Evolutionary conservation across 305 asterid genomes (phyloP).

Genomic region (Rubia occidens): DNA sequence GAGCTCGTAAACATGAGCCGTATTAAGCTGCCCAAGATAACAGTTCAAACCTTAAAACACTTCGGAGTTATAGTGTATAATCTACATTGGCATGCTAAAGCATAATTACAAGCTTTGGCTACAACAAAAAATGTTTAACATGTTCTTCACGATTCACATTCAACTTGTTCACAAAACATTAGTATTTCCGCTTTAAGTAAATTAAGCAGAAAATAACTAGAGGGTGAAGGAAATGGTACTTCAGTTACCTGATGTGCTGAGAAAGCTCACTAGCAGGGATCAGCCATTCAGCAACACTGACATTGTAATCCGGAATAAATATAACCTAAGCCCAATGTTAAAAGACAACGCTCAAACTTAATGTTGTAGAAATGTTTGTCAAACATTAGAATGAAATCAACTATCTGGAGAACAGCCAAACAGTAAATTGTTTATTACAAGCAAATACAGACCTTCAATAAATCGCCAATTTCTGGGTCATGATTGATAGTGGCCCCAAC

Average conservation of each 20-base stretch:
- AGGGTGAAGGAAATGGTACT: slow-evolving; percentile 13
- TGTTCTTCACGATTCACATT: background rate
- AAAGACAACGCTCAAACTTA: slow-evolving; percentile 9
- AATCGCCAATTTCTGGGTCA: slow-evolving; percentile 77
- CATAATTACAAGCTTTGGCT: background rate
- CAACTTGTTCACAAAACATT: background rate
- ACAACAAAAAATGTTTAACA: background rate
- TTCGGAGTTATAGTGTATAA: background rate
- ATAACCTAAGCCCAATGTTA: slow-evolving; percentile 40
- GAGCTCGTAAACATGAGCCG: background rate
- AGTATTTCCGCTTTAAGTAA: background rate
- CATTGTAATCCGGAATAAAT: slow-evolving; percentile 92
- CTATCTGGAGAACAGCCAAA: slow-evolving; percentile 5
- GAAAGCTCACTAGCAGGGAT: slow-evolving; percentile 89
- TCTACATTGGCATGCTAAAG: background rate
- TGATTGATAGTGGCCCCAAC: slow-evolving; percentile 82
- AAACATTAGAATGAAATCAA: background rate
- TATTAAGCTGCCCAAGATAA: background rate
- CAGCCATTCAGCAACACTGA: slow-evolving; percentile 71
- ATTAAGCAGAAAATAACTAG: slow-evolving; percentile 4
- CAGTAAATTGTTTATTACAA: background rate
- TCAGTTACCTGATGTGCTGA: slow-evolving; percentile 73
- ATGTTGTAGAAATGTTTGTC: slow-evolving; percentile 6
- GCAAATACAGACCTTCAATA: slow-evolving; percentile 52
- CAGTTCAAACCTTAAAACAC: background rate